These are phyloP conservation scores for Stromatinia cepivora DNA, from an alignment of 2,329 filamentous ascomycete genomes.

Conservation along the genomic window DNA sequence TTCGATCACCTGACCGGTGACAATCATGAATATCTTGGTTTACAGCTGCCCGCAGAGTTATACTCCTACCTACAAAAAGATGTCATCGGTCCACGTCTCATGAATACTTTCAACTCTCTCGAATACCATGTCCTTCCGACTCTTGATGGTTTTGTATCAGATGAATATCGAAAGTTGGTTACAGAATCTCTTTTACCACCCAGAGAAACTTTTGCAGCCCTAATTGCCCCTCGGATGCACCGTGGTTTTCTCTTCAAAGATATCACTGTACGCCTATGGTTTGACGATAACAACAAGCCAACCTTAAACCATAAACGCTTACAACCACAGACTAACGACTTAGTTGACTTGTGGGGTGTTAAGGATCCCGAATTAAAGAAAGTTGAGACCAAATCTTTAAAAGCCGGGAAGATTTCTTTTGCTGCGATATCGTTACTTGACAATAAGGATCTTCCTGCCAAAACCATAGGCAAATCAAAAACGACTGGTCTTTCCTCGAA, in stretches of 20 bases:
- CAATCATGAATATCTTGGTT: constrained; percentile 86
- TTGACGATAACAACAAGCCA: constrained; percentile 66
- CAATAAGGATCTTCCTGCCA: constrained; percentile 62
- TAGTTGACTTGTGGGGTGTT: constrained; percentile 69
- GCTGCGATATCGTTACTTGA: constrained; percentile 70
- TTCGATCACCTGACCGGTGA: constrained; percentile 74
- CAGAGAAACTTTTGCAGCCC: constrained; percentile 72
- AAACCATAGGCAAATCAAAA: constrained; percentile 53
- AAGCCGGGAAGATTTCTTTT: constrained; percentile 53
- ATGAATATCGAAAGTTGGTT: constrained; percentile 79
- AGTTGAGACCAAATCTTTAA: constrained; percentile 45
- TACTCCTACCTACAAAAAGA: constrained; percentile 87
- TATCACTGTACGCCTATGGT: constrained; percentile 81
- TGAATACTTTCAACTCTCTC: constrained; percentile 79
- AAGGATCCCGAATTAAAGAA: constrained; percentile 55
- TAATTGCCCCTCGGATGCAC: constrained; percentile 78
- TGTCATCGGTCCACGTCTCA: constrained; percentile 73
- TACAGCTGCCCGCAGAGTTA: constrained; percentile 84
- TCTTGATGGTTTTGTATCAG: constrained; percentile 76
- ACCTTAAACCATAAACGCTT: constrained; percentile 64
- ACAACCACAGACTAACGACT: constrained; percentile 49
- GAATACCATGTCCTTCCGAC: constrained; percentile 80
- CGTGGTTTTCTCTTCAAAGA: constrained; percentile 80
- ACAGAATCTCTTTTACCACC: constrained; percentile 71
- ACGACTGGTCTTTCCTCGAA: constrained; percentile 54